Base-by-base conservation (phyloP, 106 monocot species). In the Vanilla planifolia region DNA sequence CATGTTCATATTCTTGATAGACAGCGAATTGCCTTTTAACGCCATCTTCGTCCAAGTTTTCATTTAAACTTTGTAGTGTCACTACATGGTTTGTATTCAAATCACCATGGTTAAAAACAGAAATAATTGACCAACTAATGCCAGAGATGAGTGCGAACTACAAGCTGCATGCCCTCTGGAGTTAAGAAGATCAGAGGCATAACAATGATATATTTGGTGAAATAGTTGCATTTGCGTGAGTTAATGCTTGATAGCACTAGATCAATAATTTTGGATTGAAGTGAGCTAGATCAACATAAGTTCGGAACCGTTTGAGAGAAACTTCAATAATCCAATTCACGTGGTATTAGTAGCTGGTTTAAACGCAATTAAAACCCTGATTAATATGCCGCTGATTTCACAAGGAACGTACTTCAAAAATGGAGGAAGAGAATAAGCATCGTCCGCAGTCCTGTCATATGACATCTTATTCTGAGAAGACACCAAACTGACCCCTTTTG, bases 401-500 rank as follows among this genome's bases (percentile, higher is more conserved):
- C 16, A 9, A 3, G 33, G 55, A 33, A 2, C 27, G 3, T 4
- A 73, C 65, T 32, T 67, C 17, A 16, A 11, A 53, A 59, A 6
- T 16, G 43, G n/a, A 47, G 74, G 19, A 8, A 2, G 7, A 3
- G 16, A 23, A 41, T 40, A 33, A 20, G 55, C 14, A 17, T 50
- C 74, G 11, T 67, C 17, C n/a, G 10, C 42, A 22, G 4, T 13
- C 14, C 43, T 13, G 15, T 36, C 27, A 0, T 14, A 15, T 6
- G 8, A 0, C 17, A 2, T 17, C 33, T 14, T 65, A 19, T 19
- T 65, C 5, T 10, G 48, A 13, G 63, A 65, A 39, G 62, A 80
- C 23, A 77, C 13, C 4, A 77, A 67, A 6, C 63, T 63, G 43
- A 55, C 63, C 2, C 76, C 71, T 42, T 73, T 79, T 29, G 65